Base-by-base conservation (phyloP, 1,284 basidiomycete species). In the Sporisorium iseilematis-ciliati region DNA sequence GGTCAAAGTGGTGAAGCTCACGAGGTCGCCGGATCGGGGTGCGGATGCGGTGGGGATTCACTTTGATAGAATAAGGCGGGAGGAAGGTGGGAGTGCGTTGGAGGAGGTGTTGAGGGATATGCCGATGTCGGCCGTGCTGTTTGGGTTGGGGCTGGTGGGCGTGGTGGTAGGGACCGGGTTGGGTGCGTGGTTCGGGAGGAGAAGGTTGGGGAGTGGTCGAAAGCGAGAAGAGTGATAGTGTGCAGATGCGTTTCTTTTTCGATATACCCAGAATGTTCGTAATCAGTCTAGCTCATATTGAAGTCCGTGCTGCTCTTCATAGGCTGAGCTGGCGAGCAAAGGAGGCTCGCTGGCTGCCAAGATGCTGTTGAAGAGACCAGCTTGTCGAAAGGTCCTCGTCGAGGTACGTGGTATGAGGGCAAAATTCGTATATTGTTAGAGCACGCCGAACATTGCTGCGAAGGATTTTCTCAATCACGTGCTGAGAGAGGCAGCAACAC, bases 11-110 rank as follows among this genome's bases (percentile, higher is more conserved):
- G 43, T 29, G 20, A n/a, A 33, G 10, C 43, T 73, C 14, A 25
- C 53, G 18, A 29, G 14, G 26, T 46, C 50, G 29, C 16, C 57
- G 1, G 62, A 68, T 16, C 16, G 14, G 2, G 70, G 53, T n/a
- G 57, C 59, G 4, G 26, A 33, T 16, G 46, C 63, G 6, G 48
- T 48, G 5, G 69, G 69, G 12, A 72, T 72, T n/a, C 69, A 72
- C 40, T 58, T 72, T 26, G 10, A 63, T 18, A 62, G 40, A 7
- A 6, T 14, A 7, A 45, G 64, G 6, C 31, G 20, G 8, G 3
- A 0, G 1, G 33, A 18, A 4, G 26, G 31, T 8, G 42, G n/a
- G n/a, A n/a, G n/a, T 25, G 49, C 54, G 0, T 52, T 65, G 18
- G 20, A 21, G 21, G 33, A 66, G 43, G 56, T 63, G 6, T 10